These are phyloP conservation scores for Taiozyma onychis DNA, from an alignment of 1,139 yeast genomes.

Conservation along the genomic window DNA sequence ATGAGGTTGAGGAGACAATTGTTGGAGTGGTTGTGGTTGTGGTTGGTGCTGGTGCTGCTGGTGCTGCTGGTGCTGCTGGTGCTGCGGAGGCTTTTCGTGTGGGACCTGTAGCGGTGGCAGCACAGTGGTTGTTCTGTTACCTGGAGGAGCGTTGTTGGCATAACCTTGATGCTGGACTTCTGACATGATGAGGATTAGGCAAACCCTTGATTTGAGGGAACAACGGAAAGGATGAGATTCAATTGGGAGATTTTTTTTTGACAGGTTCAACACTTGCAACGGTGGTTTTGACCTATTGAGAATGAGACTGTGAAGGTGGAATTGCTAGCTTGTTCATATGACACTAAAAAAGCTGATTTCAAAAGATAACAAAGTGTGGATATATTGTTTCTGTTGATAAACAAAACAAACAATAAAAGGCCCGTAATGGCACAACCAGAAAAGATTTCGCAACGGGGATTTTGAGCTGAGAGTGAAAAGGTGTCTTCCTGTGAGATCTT, in stretches of 20 bases:
- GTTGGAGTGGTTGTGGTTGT: neutral
- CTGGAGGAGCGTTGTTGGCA: conserved; percentile 1
- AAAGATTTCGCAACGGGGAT: too few relatives aligned
- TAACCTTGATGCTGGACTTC: conserved; percentile 9
- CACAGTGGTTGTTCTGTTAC: neutral
- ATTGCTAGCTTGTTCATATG: neutral
- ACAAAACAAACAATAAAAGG: neutral
- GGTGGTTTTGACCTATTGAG: neutral
- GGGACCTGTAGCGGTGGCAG: conserved; percentile 2
- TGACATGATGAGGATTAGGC: conserved; percentile 1
- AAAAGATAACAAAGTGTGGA: neutral
- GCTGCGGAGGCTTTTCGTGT: neutral
- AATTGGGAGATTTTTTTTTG: too few relatives aligned
- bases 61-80: conserved; percentile 1
- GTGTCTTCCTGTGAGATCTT: too few relatives aligned
- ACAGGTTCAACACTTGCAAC: neutral
- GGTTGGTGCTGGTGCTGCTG: conserved; percentile 2
- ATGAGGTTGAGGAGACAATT: neutral
- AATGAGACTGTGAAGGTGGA: neutral
- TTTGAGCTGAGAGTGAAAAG: too few relatives aligned
- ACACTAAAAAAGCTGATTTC: neutral
- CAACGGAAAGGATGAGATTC: neutral
- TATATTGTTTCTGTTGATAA: neutral
- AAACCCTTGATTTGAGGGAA: neutral
- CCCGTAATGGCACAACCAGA: neutral